phyloP scores from a whole-genome alignment of 2,329 filamentous ascomycete species.

The Talaromyces albobiverticillius region DNA sequence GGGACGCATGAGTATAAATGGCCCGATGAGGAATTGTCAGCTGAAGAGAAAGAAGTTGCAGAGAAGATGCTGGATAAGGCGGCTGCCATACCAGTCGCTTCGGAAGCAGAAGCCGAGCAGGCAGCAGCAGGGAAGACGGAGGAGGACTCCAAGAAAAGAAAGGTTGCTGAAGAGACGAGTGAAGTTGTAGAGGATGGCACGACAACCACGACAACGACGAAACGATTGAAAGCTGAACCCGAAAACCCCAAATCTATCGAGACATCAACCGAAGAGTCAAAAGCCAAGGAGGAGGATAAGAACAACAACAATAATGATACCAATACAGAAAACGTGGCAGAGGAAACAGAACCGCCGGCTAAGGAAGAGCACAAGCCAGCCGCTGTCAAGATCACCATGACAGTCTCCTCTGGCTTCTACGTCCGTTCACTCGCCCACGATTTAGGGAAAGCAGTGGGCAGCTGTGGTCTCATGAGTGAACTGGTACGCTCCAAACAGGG shows the following conservation, averaged over 20 bases:
- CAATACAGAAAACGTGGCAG: not conserved
- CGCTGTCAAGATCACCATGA: slow-evolving; percentile 81
- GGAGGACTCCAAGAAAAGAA: slow-evolving; percentile 29
- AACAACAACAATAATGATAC: not conserved
- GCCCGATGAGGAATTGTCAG: slow-evolving; percentile 74
- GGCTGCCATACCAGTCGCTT: slow-evolving; percentile 21
- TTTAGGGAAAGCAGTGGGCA: slow-evolving; percentile 76
- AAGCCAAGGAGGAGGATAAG: no score
- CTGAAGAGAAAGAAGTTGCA: slow-evolving; percentile 71
- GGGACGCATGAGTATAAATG: slow-evolving; percentile 76
- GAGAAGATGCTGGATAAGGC: slow-evolving; percentile 59
- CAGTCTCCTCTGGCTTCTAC: slow-evolving; percentile 94
- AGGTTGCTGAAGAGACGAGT: slow-evolving; percentile 19
- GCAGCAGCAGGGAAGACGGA: slow-evolving; percentile 1
- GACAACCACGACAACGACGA: not conserved
- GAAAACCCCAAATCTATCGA: slow-evolving; percentile 17
- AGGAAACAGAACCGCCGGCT: slow-evolving; percentile 13
- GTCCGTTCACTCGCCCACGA: slow-evolving; percentile 93
- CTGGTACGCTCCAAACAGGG: slow-evolving; percentile 78
- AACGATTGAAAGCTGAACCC: slow-evolving; percentile 9
- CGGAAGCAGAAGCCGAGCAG: slow-evolving; percentile 18
- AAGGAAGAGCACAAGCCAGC: slow-evolving; percentile 37
- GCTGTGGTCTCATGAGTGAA: slow-evolving; percentile 80
- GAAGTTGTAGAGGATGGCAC: not conserved
- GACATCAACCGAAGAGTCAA: slow-evolving; percentile 7